Evolutionary conservation across 345 rosid species (phyloP), one percentile per base, ranked within the genome.

Genomic region (Toxicodendron radicans): DNA sequence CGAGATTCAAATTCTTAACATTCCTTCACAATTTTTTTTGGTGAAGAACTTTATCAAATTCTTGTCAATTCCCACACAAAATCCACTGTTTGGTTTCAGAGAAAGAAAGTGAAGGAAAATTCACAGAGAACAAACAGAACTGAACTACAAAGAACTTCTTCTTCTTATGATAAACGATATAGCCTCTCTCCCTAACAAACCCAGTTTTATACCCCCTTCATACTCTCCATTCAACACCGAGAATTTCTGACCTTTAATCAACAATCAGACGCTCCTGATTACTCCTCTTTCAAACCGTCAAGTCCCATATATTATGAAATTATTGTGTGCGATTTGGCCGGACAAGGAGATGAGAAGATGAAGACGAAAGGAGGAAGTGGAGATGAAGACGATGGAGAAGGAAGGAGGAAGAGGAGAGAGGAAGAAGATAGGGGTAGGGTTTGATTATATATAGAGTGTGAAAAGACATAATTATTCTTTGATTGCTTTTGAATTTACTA

Each of bases 61-160:
- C 24, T 66, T 53, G 38, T 23, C 61, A 65, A 49, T 16, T 60
- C 38, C 2, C 53, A 35, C 41, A 14, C 16, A 16, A 53, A 58
- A 58, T 24, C 57, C 20, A 46, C 72, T 75, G 85, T 81, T 80
- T 76, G 82, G 68, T 73, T 64, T 54, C 59, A 80, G 71, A 11
- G 72, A 59, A 51, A 68, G 81, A 76, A 80, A 81, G 48, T 57
- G 70, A 75, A 68, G 76, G 87, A 73, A 77, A 82, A 71, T 58
- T 73, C 53, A 46, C 79, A 70, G 66, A 61, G 53, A 51, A 74
- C 59, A 57, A 56, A 56, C 43, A 71, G 33, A 27, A 72, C 60
- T 67, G 43, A 20, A 74, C 64, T 46, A 23, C 64, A 70, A 38
- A 72, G 72, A 41, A 67, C 48, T 66, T 71, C 73, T 65, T 66